These are phyloP conservation scores for Trichophyton schoenleinii DNA, from an alignment of 2,329 filamentous ascomycete genomes.

Conservation along the genomic window DNA sequence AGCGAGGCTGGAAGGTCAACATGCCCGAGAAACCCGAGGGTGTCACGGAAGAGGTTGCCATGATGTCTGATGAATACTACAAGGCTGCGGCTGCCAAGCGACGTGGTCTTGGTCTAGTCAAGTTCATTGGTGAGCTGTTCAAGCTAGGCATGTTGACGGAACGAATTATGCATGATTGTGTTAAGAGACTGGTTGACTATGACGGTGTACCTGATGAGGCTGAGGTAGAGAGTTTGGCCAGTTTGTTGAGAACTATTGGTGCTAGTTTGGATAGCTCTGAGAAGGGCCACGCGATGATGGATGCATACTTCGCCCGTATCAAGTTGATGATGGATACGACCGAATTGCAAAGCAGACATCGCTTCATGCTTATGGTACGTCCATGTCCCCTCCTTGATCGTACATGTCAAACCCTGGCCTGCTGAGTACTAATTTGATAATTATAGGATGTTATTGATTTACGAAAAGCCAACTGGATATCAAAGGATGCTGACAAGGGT, in stretches of 20 bases:
- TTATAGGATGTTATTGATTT: constrained; percentile 68
- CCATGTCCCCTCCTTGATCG: neutral
- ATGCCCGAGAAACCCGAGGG: constrained; percentile 67
- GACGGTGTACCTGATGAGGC: constrained; percentile 86
- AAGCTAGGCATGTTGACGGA: constrained; percentile 98
- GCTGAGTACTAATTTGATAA: constrained; percentile 5
- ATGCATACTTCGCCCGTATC: constrained; percentile 86
- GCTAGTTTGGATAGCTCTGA: constrained; percentile 70
- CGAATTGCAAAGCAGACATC: constrained; percentile 71
- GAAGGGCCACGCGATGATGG: constrained; percentile 76
- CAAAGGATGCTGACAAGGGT: constrained; percentile 84
- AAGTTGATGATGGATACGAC: constrained; percentile 66
- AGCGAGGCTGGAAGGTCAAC: constrained; percentile 90
- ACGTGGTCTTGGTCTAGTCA: constrained; percentile 90
- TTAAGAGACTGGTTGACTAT: constrained; percentile 92
- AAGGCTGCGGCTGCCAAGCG: constrained; percentile 85
- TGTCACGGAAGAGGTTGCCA: constrained; percentile 56
- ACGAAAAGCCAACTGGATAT: constrained; percentile 62
- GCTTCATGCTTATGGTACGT: constrained; percentile 79
- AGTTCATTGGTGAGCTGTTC: constrained; percentile 98
- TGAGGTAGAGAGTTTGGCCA: constrained; percentile 89
- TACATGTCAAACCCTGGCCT: neutral
- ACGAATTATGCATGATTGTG: constrained; percentile 99
- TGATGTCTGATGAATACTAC: constrained; percentile 97
- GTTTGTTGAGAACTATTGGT: constrained; percentile 84